A percentile compares a stretch with the other conserved stretches of the same genome.
Conservation (phyloP, 306 rosid species). For the Vigna mungo region DNA sequence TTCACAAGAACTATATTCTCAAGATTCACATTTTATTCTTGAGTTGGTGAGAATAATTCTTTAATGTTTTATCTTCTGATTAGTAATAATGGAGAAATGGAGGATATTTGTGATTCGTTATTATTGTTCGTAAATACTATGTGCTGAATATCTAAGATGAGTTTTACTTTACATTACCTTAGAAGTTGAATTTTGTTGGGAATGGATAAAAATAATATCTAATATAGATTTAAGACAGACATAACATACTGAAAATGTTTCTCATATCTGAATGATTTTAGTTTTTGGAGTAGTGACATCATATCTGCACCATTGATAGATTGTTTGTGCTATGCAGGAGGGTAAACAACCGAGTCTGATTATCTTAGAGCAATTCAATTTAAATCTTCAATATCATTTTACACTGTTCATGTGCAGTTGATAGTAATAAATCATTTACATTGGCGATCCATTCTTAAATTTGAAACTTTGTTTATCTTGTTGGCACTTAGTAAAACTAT, state of each 20-base stretch:
- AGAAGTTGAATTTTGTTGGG: conserved; percentile 13
- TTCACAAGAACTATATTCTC: conserved; percentile 96
- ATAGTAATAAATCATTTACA: neutral
- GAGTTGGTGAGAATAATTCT: conserved; percentile 73
- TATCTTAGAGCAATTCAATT: conserved; percentile 1
- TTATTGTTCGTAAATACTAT: conserved; percentile 23
- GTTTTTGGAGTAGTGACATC: conserved; percentile 20
- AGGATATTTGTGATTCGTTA: neutral
- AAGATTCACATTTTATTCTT: conserved; percentile 97
- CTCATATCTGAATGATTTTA: conserved; percentile 13
- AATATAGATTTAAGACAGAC: conserved; percentile 4
- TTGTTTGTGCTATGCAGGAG: neutral
- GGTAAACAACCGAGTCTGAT: no score
- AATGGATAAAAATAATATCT: conserved; percentile 26
- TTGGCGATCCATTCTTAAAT: conserved; percentile 26
- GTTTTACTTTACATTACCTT: conserved; percentile 19
- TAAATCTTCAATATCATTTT: conserved; percentile 25
- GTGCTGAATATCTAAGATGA: conserved; percentile 19
- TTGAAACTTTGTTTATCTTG: conserved; percentile 24
- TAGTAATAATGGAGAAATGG: conserved; percentile 19
- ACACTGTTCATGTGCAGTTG: conserved; percentile 16
- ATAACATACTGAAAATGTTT: neutral
- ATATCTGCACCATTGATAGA: conserved; percentile 1
- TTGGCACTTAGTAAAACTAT: conserved; percentile 22
- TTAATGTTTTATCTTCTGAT: conserved; percentile 33